Conservation (phyloP, 768 basidiomycete species). For the Lactifluus rugatus region DNA sequence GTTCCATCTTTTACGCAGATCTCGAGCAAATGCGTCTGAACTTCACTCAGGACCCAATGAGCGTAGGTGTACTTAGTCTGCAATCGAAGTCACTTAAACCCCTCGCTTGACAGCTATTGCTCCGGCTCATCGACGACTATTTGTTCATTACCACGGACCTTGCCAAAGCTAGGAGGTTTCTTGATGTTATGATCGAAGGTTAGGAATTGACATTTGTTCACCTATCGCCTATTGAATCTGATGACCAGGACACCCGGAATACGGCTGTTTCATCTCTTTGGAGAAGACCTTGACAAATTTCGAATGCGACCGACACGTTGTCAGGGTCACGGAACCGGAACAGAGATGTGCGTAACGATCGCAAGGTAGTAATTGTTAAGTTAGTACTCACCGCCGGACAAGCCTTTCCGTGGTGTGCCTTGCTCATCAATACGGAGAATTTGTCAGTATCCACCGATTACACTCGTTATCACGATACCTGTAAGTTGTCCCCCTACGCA, state of each 20-base stretch:
- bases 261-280: constrained; percentile 82
- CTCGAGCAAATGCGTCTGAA: constrained; percentile 54
- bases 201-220: neutral
- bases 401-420: constrained; percentile 96
- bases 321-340: constrained; percentile 42
- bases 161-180: constrained; percentile 52
- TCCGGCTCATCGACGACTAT: constrained; percentile 93
- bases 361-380: neutral
- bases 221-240: neutral
- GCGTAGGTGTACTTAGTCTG: constrained; percentile 40
- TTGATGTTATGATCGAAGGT: constrained; percentile 71
- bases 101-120: constrained; percentile 45
- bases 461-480: constrained; percentile 48
- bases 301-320: constrained; percentile 44
- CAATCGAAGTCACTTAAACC: neutral
- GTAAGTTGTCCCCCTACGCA: constrained; percentile 32
- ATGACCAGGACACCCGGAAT: constrained; percentile 73
- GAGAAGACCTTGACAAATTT: constrained; percentile 91
- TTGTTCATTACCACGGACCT: constrained; percentile 69
- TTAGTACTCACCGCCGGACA: constrained; percentile 23
- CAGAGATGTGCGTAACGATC: constrained; percentile 28
- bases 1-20: constrained; percentile 91
- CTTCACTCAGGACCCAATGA: constrained; percentile 47
- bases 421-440: constrained; percentile 62
- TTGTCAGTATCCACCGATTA: constrained; percentile 79